Evolutionary conservation across 2,329 filamentous ascomycete species (phyloP), one percentile per base, ranked within the genome.

Genomic region (Pseudogymnoascus sp.): DNA sequence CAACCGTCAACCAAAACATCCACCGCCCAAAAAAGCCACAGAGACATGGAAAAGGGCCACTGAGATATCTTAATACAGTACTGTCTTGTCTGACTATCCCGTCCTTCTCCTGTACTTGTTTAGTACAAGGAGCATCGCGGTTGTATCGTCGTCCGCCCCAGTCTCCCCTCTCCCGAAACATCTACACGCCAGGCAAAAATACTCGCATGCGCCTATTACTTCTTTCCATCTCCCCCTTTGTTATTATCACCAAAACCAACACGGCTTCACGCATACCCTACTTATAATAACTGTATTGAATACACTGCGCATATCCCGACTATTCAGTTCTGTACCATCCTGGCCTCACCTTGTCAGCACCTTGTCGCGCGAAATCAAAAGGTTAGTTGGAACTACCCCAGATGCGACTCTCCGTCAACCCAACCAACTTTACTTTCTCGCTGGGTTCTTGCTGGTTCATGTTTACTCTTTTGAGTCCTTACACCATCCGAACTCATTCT

Each of bases 131-230:
- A 33, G 29, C n/a, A 55, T 21, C 48, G 29, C 48, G 48, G 48
- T 55, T 55, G 33, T 55, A 55, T 55, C 48, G n/a, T 33, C 48
- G 29, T 21, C 21, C 21, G 29, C 21, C 21, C 44, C 44, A 10
- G 48, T 33, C n/a, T 33, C 41, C 44, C 21, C 29, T 55, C 48
- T 55, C 48, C 48, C 48, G 48, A 55, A 55, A 55, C 48, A 55
- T 55, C 48, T 55, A 55, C 48, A 55, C 48, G 48, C 48, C 48
- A 55, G 48, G 29, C 48, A 55, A 55, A 55, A 55, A 33, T 21
- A 21, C 48, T 55, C 48, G 48, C 48, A 55, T 55, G 48, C 48
- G 48, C 29, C 48, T 55, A 29, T 17, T 35, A 33, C 29, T 13
- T 55, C 29, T 17, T 21, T 13, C 48, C 48, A 35, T 33, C 48